Conservation (phyloP, 2,329 filamentous ascomycete species). For the Rhinocladiella similis region DNA sequence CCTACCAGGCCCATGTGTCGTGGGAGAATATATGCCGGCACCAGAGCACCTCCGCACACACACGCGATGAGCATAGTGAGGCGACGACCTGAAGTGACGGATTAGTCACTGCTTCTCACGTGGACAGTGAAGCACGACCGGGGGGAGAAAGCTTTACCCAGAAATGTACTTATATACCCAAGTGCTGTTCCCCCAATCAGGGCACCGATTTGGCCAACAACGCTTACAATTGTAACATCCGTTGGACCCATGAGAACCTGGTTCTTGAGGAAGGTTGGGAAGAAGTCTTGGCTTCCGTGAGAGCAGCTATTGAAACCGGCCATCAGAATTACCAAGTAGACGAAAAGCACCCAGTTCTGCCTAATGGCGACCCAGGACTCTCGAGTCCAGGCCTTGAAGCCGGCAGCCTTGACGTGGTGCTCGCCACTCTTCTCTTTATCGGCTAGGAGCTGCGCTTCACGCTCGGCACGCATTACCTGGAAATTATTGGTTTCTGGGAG, state of each 20-base stretch:
- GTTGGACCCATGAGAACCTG: slow-evolving; percentile 35
- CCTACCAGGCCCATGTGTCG: slow-evolving; percentile 35
- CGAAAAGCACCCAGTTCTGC: slow-evolving; percentile 34
- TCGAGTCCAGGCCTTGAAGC: slow-evolving; percentile 6
- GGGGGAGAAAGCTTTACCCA: slow-evolving; percentile 31
- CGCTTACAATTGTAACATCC: slow-evolving; percentile 37
- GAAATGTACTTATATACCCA: slow-evolving; percentile 39
- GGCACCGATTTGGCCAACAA: slow-evolving; percentile 38
- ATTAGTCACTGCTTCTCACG: background rate
- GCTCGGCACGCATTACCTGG: slow-evolving; percentile 33
- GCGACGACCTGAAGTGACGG: slow-evolving; percentile 13
- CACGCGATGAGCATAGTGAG: slow-evolving; percentile 37
- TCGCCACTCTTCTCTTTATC: slow-evolving; percentile 33
- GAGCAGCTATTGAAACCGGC: slow-evolving; percentile 38
- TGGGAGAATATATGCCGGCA: slow-evolving; percentile 38
- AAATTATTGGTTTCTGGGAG: slow-evolving; percentile 78
- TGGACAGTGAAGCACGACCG: background rate
- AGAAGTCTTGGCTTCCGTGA: slow-evolving; percentile 42
- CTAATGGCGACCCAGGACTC: slow-evolving; percentile 4
- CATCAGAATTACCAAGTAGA: slow-evolving; percentile 40
- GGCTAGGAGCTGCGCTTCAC: slow-evolving; percentile 16
- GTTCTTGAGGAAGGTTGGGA: slow-evolving; percentile 42
- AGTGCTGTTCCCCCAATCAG: slow-evolving; percentile 36
- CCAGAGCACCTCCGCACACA: slow-evolving; percentile 36
- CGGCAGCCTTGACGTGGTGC: slow-evolving; percentile 4